These are phyloP conservation scores for Antrodiella citrinella DNA, from an alignment of 768 basidiomycete genomes.

Conservation along the genomic window DNA sequence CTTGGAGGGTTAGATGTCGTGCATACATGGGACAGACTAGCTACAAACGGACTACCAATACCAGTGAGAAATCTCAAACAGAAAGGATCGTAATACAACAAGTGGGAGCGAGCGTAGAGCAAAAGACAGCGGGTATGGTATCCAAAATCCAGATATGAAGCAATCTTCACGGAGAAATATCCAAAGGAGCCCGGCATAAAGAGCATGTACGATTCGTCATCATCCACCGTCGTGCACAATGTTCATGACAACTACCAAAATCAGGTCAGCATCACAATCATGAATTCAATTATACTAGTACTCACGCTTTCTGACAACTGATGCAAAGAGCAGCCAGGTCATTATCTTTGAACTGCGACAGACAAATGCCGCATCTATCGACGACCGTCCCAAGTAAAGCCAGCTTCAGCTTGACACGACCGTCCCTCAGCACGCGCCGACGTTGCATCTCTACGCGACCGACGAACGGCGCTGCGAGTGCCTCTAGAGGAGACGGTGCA, in stretches of 20 bases:
- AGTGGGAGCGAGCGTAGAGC: not conserved
- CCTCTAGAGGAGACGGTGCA: constrained; percentile 13
- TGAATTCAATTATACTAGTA: too few species aligned
- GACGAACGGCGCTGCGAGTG: constrained; percentile 10
- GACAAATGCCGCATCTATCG: constrained; percentile 66
- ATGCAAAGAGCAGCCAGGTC: constrained; percentile 51
- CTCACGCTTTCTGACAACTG: constrained; percentile 51
- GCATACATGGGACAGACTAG: too few species aligned
- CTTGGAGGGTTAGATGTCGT: too few species aligned
- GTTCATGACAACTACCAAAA: constrained; percentile 44
- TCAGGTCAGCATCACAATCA: not conserved
- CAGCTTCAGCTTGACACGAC: constrained; percentile 66
- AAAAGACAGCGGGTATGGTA: too few species aligned
- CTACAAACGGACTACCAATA: too few species aligned
- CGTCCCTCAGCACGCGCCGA: constrained; percentile 50
- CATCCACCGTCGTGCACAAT: constrained; percentile 57
- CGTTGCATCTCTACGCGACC: constrained; percentile 45
- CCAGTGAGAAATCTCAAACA: too few species aligned
- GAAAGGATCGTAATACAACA: not conserved
- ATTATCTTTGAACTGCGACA: constrained; percentile 56
- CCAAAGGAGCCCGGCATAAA: constrained; percentile 47
- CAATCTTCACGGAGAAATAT: not conserved
- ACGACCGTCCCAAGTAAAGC: constrained; percentile 53
- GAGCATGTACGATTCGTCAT: constrained; percentile 55
- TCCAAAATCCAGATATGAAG: not conserved